Evolutionary conservation across 306 rosid genomes (phyloP), one percentile per base, ranked within the genome.

Genomic region (Sphenostylis stenocarpa): DNA sequence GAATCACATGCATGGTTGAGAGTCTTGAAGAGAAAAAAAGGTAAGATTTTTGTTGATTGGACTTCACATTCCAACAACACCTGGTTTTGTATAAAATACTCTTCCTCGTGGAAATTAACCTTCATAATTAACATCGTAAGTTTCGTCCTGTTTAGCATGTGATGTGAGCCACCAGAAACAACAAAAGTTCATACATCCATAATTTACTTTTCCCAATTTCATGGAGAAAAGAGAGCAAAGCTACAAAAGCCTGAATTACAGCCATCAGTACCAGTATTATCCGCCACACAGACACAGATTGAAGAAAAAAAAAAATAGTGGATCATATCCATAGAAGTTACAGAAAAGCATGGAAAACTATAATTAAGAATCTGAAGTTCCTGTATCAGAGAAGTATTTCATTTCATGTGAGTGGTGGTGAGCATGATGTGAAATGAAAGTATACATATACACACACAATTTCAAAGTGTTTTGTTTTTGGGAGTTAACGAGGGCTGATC

Each of bases 161-260:
- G 77, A 21, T 0, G 26, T n/a, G n/a, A n/a, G n/a, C n/a, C 51
- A 12, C 4, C 19, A 31, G 16, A 47, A 48, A 49, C 60, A 45
- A 20, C 10, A 75, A 63, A 75, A 48, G 62, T 76, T 13, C 31
- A 64, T 64, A 64, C 7, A 8, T 34, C 38, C 2, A 62, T 52
- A 51, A 43, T 69, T 33, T 69, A 15, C 17, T 58, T 58, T 51
- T 61, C 77, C 82, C 66, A 48, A 49, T 48, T 79, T 61, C 72
- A 34, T 49, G 72, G 72, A 79, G 60, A 57, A 31, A 29, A 58
- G 52, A 23, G 31, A 31, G 67, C 34, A 38, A 26, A 3, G 24
- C n/a, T 15, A 2, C 53, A 34, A 49, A 34, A 13, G 3, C 43
- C 43, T 2, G 43, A 38, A 7, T 28, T 7, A 23, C 14, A 17